Evolutionary conservation across 257 asterid species (phyloP).

Genomic region (Asclepias syriaca): DNA sequence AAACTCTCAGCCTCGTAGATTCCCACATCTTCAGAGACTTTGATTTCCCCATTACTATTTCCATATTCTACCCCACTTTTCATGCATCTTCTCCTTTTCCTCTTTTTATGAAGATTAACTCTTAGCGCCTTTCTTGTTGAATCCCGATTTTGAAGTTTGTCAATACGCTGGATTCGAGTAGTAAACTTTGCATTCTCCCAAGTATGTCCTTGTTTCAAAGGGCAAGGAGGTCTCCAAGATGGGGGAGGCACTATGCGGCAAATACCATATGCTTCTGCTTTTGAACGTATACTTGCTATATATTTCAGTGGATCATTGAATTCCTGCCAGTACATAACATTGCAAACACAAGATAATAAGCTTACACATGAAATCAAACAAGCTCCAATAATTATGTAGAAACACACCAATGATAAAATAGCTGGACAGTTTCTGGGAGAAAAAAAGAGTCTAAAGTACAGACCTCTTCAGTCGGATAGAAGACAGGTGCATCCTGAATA

Average conservation of each 20-base stretch:
- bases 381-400: neutral
- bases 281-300: slow-evolving; percentile 72
- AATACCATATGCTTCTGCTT: slow-evolving; percentile 85
- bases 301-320: slow-evolving; percentile 79
- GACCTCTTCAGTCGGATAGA: slow-evolving; percentile 96
- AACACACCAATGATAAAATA: neutral
- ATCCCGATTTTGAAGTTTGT: slow-evolving; percentile 86
- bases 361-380: neutral
- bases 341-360: neutral
- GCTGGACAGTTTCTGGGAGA: neutral
- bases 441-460: slow-evolving; percentile 10
- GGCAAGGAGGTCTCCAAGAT: slow-evolving; percentile 94
- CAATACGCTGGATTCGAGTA: slow-evolving; percentile 87
- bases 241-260: slow-evolving; percentile 98
- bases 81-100: slow-evolving; percentile 63
- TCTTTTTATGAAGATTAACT: slow-evolving; percentile 55
- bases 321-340: slow-evolving; percentile 48
- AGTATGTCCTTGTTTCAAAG: slow-evolving; percentile 50
- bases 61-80: slow-evolving; percentile 48
- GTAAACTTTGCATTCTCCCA: slow-evolving; percentile 74
- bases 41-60: slow-evolving; percentile 42
- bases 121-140: slow-evolving; percentile 56
- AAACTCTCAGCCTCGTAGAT: slow-evolving; percentile 54
- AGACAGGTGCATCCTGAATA: slow-evolving; percentile 83
- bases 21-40: slow-evolving; percentile 41